Evolutionary conservation across 192 early-diverging fungal genomes (phyloP), one percentile per base, ranked within the genome.

Genomic region (Neocallimastix lanati): DNA sequence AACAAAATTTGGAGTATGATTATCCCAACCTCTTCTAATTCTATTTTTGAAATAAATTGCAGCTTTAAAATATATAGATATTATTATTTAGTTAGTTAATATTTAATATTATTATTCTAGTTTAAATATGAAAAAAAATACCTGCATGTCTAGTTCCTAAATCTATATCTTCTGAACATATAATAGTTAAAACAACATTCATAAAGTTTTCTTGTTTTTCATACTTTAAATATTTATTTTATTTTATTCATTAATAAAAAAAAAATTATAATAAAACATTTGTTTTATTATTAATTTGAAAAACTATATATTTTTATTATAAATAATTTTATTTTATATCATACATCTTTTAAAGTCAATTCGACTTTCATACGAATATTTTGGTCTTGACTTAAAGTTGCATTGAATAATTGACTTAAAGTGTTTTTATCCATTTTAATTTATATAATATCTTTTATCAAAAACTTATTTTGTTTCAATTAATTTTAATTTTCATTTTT

Each of bases 31-130:
- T 79, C 87, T 88, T 30, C 85, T 84, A 37, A 95, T 83, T 13
- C 92, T 86, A 85, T 97, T 97, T 82, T 97, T 97, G 84, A 97
- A 94, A 88, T 93, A 96, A 81, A 97, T 93, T 14, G 94, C 87
- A 80, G 85, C 88, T 89, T 30, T 36, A 78, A 3, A 77, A 76
- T 30, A 40, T n/a, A 76, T 29, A 78, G 29, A 80, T 79, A 80
- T 21, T 40, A 79, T 29, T 29, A 83, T 82, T 80, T 86, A 84
- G 80, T 83, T 86, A 27, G 81, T 12, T 38, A 12, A 38, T 38
- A 38, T 14, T 38, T 2, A 38, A 14, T 12, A 14, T 14, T 14
- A 1, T 38, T 38, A 38, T 38, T 12, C 4, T 38, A 7, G 2
- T 14, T 1, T 38, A 38, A 38, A 14, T 38, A 14, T 38, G 14